These are phyloP conservation scores for Penicillium griseofulvum DNA, from an alignment of 2,329 filamentous ascomycete genomes.

Conservation along the genomic window DNA sequence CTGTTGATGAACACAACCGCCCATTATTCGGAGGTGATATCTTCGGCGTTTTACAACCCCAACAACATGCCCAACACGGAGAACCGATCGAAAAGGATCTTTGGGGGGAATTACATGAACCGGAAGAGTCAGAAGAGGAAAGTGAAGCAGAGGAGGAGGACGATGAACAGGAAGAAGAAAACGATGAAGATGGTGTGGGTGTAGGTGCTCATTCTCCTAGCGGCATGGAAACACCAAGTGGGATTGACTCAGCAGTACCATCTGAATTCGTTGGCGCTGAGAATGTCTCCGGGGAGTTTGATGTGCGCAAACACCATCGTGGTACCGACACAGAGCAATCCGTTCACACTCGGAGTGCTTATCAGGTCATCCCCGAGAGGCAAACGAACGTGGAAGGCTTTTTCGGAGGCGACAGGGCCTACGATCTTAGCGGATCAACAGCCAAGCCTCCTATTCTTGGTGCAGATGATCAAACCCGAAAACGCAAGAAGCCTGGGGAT, in stretches of 20 bases:
- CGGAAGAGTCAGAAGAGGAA: slow-evolving; percentile 68
- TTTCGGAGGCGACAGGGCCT: slow-evolving; percentile 91
- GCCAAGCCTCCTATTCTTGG: slow-evolving; percentile 70
- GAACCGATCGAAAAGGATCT: slow-evolving; percentile 82
- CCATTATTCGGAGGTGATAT: slow-evolving; percentile 93
- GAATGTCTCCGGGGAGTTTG: slow-evolving; percentile 80
- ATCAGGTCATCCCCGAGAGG: slow-evolving; percentile 85
- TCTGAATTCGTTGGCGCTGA: slow-evolving; percentile 75
- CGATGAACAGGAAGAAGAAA: slow-evolving; percentile 42
- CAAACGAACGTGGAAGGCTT: slow-evolving; percentile 85
- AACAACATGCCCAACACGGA: slow-evolving; percentile 61
- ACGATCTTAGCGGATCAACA: slow-evolving; percentile 70
- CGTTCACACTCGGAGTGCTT: slow-evolving; percentile 70
- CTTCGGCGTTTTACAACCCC: slow-evolving; percentile 71
- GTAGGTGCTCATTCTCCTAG: slow-evolving; percentile 70
- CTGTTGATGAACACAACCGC: slow-evolving; percentile 87
- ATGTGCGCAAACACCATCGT: slow-evolving; percentile 79
- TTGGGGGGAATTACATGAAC: slow-evolving; percentile 88
- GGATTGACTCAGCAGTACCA: slow-evolving; percentile 74
- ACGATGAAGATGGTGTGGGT: slow-evolving; percentile 59
- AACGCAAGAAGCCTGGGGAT: slow-evolving; percentile 94
- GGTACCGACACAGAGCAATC: slow-evolving; percentile 88
- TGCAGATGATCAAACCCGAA: slow-evolving; percentile 70
- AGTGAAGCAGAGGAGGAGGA: slow-evolving; percentile 68
- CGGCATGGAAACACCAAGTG: slow-evolving; percentile 76